A percentile compares a stretch with the other conserved stretches of the same genome.
Conservation (phyloP, 352 stramenopile genomes). For the Pythium dissotocum region DNA sequence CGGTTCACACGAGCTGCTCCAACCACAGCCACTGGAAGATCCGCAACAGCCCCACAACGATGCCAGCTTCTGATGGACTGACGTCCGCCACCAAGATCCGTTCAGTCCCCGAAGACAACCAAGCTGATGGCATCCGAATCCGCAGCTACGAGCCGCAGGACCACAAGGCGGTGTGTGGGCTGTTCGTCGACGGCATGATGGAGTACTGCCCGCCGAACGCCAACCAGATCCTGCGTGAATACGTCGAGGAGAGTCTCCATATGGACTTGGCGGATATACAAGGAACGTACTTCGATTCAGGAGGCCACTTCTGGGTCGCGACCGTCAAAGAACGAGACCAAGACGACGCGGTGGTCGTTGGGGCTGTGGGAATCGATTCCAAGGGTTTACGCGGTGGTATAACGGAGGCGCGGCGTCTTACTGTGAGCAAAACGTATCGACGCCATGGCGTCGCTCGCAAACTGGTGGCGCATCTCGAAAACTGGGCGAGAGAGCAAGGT, state of each 20-base stretch:
- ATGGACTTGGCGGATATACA: constrained; percentile 40
- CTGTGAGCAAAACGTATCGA: constrained; percentile 36
- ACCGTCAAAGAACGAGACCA: constrained; percentile 20
- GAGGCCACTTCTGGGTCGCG: constrained; percentile 56
- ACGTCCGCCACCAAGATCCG: neutral
- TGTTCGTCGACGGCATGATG: constrained; percentile 28
- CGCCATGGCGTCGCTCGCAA: constrained; percentile 36
- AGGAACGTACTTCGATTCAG: constrained; percentile 34
- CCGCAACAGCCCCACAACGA: neutral
- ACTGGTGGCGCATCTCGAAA: constrained; percentile 42
- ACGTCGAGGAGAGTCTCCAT: constrained; percentile 32
- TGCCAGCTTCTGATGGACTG: neutral
- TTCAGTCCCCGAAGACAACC: neutral
- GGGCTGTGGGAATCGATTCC: constrained; percentile 28
- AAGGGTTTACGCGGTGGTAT: neutral
- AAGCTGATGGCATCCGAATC: constrained; percentile 6
- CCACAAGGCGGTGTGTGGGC: constrained; percentile 11
- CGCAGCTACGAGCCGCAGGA: constrained; percentile 25
- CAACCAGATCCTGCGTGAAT: constrained; percentile 18
- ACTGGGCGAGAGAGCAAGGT: constrained; percentile 32
- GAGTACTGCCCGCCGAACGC: constrained; percentile 10
- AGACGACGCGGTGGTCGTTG: constrained; percentile 22
- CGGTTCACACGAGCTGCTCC: neutral
- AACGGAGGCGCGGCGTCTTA: constrained; percentile 37
- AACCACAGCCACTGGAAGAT: too few relatives aligned